A percentile compares a stretch with the other conserved stretches of the same genome.
These are phyloP conservation scores for Blastocystis sp. DNA, from an alignment of 352 stramenopile species.

Conservation along the genomic window DNA sequence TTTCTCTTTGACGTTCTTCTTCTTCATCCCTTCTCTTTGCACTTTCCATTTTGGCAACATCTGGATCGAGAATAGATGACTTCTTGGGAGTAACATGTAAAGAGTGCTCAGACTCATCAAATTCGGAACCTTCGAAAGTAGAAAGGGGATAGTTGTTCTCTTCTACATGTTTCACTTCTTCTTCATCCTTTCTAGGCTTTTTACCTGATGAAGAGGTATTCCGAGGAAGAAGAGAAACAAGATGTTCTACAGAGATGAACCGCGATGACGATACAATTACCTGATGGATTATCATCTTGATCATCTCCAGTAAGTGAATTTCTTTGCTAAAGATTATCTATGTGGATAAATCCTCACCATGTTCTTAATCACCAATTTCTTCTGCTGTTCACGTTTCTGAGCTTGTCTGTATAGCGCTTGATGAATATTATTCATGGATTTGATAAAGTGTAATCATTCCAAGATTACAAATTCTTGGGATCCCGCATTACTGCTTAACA, in stretches of 20 bases:
- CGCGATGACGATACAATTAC: neutral
- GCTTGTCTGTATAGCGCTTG: neutral
- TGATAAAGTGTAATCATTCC: too few relatives aligned
- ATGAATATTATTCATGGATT: neutral
- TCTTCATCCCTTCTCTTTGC: conserved; percentile 6
- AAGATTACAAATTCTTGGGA: too few relatives aligned
- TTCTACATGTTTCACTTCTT: neutral
- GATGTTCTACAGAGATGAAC: neutral
- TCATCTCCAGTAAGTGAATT: neutral
- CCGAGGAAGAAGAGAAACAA: neutral
- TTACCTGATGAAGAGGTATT: neutral
- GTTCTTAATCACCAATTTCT: neutral
- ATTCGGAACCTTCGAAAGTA: neutral
- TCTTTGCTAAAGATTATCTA: neutral
- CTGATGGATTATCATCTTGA: neutral
- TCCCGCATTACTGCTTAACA: too few relatives aligned
- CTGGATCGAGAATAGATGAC: neutral
- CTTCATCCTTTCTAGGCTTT: neutral
- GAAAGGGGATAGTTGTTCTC: neutral
- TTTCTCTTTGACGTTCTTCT: neutral
- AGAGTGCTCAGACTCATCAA: neutral
- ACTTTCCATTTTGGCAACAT: neutral
- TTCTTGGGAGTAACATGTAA: neutral
- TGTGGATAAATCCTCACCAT: neutral
- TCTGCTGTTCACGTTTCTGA: neutral